Base-by-base conservation (phyloP, 2,329 filamentous ascomycete genomes). In the Thielaviopsis populi region DNA sequence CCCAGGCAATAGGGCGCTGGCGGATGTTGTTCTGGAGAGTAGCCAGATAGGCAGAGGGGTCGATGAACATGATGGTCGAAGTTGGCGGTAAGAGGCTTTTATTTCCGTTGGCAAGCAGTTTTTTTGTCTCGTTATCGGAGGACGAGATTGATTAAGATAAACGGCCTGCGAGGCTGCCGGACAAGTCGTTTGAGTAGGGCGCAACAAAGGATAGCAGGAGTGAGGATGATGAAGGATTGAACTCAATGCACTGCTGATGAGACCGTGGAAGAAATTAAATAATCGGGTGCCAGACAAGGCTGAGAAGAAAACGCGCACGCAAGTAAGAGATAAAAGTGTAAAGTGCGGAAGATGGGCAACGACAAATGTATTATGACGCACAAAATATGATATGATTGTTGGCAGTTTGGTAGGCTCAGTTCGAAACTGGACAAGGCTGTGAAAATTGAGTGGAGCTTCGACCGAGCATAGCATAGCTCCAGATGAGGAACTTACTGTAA, bases 1-100 rank as follows among this genome's bases (percentile, higher is more conserved):
- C 92, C 94, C 94, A 99, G 65, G 92, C 91, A 76, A 99, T 96
- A 68, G 91, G 91, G 69, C 94, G 85, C 72, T 89, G 88, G 73
- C 94, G 89, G 74, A 97, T 96, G 80, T 97, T 97, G 83, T 89
- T 95, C 79, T 96, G 91, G 69, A 96, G 82, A 69, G 90, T 92
- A 73, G 78, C 77, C 65, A 84, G 84, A 75, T 96, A 96, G 66
- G 89, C 88, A 66, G 91, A 91, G 69, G 90, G 88, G 73, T 96
- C 91, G 75, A 95, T 83, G 73, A 91, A 92, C 91, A 96, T 96
- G 60, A 50, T 54, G 42, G 13, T 33, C 5, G 54, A 24, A 15
- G 46, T 27, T 59, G 27, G 7, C 8, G 19, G 19, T 37, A 19
- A 33, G 58, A 40, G 17, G 33, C 19, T 62, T 27, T 63, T 46